Evolutionary conservation across 495 filamentous ascomycete species (phyloP).

Genomic region (Talaromyces trachyspermus): DNA sequence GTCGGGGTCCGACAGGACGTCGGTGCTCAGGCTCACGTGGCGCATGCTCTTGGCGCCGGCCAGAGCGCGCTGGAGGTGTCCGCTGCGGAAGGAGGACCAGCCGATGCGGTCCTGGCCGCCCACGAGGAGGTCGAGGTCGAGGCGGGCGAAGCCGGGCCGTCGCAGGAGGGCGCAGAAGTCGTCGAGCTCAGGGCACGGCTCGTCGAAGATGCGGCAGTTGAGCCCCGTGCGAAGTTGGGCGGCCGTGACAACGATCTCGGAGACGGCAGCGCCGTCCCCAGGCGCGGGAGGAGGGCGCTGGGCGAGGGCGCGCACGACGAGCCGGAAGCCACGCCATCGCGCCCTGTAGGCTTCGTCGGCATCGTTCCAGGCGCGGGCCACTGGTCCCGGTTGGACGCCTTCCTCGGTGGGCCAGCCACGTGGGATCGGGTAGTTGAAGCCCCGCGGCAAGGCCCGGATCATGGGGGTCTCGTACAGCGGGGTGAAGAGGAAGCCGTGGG

Average conservation of each 20-base stretch:
- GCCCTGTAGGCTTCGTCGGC: too few species aligned
- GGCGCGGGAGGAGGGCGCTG: too few species aligned
- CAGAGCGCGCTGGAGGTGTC: slow-evolving; percentile 9
- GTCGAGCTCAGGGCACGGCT: slow-evolving; percentile 10
- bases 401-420: too few species aligned
- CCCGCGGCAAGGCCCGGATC: too few species aligned
- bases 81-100: slow-evolving; percentile 11
- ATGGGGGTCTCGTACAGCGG: too few species aligned
- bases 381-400: too few species aligned
- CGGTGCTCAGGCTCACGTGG: slow-evolving; percentile 10
- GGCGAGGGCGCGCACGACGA: slow-evolving; percentile 14
- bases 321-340: slow-evolving; percentile 16
- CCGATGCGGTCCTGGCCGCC: not conserved
- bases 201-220: slow-evolving; percentile 14
- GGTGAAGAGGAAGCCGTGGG: too few species aligned
- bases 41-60: slow-evolving; percentile 9
- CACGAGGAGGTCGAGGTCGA: slow-evolving; percentile 11
- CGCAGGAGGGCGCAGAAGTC: slow-evolving; percentile 9
- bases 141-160: slow-evolving; percentile 14
- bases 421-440: too few species aligned
- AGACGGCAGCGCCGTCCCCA: slow-evolving; percentile 10
- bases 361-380: too few species aligned
- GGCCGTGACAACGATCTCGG: slow-evolving; percentile 14
- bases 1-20: not conserved
- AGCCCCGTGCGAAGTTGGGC: slow-evolving; percentile 14